Evolutionary conservation across 1,284 basidiomycete species (phyloP).

Genomic region (Ceratobasidium sp.): DNA sequence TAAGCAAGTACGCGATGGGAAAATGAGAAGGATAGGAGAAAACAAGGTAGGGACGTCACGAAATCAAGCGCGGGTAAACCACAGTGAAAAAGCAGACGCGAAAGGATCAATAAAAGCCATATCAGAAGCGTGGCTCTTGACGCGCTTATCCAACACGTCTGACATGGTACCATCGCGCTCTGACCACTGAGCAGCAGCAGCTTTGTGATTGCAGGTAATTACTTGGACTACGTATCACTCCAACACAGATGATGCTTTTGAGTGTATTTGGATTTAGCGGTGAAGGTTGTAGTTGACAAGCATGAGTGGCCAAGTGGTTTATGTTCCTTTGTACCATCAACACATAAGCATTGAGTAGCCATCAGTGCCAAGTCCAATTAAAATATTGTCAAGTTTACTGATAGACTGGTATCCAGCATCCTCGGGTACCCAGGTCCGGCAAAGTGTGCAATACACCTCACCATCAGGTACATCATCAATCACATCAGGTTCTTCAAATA

Average conservation of each 20-base stretch:
- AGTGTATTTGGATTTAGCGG: constrained; percentile 21
- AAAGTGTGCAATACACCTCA: constrained; percentile 12
- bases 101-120: too few relatives aligned
- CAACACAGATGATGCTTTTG: constrained; percentile 35
- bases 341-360: constrained; percentile 54
- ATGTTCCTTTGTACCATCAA: constrained; percentile 45
- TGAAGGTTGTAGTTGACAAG: constrained; percentile 41
- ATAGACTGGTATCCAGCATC: constrained; percentile 48
- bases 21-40: too few relatives aligned
- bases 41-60: too few relatives aligned
- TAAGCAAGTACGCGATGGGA: too few relatives aligned
- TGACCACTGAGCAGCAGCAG: constrained; percentile 40
- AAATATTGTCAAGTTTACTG: constrained; percentile 42
- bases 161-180: constrained; percentile 38
- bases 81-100: too few relatives aligned
- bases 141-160: constrained; percentile 38
- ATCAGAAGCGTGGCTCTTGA: too few relatives aligned
- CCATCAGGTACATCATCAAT: constrained; percentile 45
- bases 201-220: too few relatives aligned
- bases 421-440: constrained; percentile 40
- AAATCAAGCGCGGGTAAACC: too few relatives aligned
- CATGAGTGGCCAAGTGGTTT: constrained; percentile 47
- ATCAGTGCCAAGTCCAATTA: constrained; percentile 49
- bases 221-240: constrained; percentile 40
- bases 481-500: constrained; percentile 38